These are phyloP conservation scores for Diospyros kaki DNA, from an alignment of 148 eudicot species.

Conservation along the genomic window DNA sequence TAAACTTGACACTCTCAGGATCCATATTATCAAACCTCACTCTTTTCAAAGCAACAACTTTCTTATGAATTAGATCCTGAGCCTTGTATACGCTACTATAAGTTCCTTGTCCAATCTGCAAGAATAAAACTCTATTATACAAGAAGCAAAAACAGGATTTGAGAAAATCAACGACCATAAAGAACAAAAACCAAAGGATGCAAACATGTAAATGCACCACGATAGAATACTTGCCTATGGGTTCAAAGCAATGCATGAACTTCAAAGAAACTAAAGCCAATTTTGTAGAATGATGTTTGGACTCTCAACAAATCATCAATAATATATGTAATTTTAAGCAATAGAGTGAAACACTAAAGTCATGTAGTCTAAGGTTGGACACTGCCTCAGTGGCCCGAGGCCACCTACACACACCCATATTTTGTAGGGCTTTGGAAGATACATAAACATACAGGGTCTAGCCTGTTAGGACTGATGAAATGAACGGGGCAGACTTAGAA, in stretches of 20 bases:
- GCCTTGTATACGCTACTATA: slow-evolving; percentile 94
- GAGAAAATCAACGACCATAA: neutral
- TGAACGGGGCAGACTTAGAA: no score
- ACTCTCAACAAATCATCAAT: neutral
- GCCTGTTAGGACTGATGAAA: no score
- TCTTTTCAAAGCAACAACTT: slow-evolving; percentile 77
- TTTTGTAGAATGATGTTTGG: neutral
- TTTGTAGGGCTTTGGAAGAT: no score
- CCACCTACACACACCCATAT: no score
- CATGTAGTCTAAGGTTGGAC: no score
- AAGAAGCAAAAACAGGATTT: slow-evolving; percentile 21
- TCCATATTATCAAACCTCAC: slow-evolving; percentile 84
- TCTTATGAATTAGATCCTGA: slow-evolving; percentile 52
- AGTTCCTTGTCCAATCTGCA: slow-evolving; percentile 98
- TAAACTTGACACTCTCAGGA: slow-evolving; percentile 78
- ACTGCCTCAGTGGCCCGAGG: no score
- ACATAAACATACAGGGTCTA: no score
- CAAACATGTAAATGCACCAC: neutral
- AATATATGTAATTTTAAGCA: neutral
- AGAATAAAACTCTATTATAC: slow-evolving; percentile 23
- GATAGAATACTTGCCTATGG: neutral
- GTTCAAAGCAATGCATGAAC: neutral
- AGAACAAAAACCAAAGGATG: neutral
- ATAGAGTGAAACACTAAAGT: neutral
- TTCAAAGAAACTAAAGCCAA: slow-evolving; percentile 1